Base-by-base conservation (phyloP, 441 rosid species). In the Hura crepitans region DNA sequence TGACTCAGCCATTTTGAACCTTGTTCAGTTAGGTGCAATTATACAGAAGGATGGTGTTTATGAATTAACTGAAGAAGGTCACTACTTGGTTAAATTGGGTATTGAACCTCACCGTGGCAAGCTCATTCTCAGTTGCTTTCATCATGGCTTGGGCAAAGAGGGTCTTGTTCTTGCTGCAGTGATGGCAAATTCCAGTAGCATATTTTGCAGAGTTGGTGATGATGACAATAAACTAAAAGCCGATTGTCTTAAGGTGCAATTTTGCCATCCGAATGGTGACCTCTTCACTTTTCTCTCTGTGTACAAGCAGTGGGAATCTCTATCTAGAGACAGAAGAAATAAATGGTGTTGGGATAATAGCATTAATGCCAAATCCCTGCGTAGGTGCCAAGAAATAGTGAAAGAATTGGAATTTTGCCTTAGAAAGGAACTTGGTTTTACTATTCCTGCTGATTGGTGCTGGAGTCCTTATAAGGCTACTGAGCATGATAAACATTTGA, bases 341-440 rank as follows among this genome's bases (percentile, higher is more conserved):
- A 80, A 72, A 69, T 94, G 98, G 97, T 94, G 97, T 77, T 88
- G 96, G 98, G 89, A 91, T 11, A 91, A 94, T 74, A 87, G 98
- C 72, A 81, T 94, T 56, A 94, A 91, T 84, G 98, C 98, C 30
- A 94, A 94, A 75, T 77, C 97, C 27, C 82, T 94, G 96, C 79
- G 97, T 69, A 87, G 97, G 77, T 91, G 96, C 80, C 83, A 83
- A 45, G 97, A 91, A 27, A 83, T 93, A 8, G 86, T 94, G 28
- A 77, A 75, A 61, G 98, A 94, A 74, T 76, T 91, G 74, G 91
- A 87, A 78, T 71, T 30, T 55, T 86, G 92, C 77, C 84, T 94
- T 35, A 62, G 79, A 73, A 88, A 78, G 77, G 96, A 94, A 77
- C 87, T 94, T 68, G 37, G 63, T 58, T 62, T 80, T 65, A 80